Base-by-base conservation (phyloP, 768 basidiomycete species). In the Trametes cingulata region DNA sequence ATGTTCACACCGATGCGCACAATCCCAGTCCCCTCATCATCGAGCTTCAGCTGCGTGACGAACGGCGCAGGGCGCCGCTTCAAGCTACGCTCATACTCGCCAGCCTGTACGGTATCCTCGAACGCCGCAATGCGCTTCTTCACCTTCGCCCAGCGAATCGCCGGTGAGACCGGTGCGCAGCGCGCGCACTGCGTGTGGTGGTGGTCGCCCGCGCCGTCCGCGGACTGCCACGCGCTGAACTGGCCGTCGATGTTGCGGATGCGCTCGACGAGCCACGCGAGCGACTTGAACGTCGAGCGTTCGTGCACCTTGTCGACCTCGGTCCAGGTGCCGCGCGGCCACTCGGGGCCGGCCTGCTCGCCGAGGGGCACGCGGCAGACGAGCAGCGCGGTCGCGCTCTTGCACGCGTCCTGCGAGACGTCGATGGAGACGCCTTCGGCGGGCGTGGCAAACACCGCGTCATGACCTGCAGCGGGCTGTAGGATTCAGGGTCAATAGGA, bases 221-320 rank as follows among this genome's bases (percentile, higher is more conserved):
- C 75, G 1, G 70, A 61, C 57, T 90, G 87, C 95, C 95, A 98
- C 2, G 77, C 67, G 25, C 75, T 76, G 66, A 90, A 82, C 58
- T 81, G 75, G 37, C 84, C 85, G 22, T 88, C 83, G 57, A 93
- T 83, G 58, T 86, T 83, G 13, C 90, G 85, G 61, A 95, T 81
- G 50, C 93, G 85, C 69, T 95, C 91, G 22, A 93, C 76, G 19
- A 97, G 75, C 95, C 95, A 98, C 2, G 93, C 90, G 15, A 96
- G 70, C 5, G 86, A 79, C 61, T 84, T 85, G 78, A 95, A 96
- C 1, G 86, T 88, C 12, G 82, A 77, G 3, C 94, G 86, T 69
- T 96, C 92, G 65, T 95, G 88, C 9, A 93, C 78, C 65, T 91
- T 88, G 72, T 96, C 93, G 43, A 98, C 85, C 66, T 93, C 90